Conservation (phyloP, 1,284 basidiomycete species). For the Ceratobasidium theobromae region DNA sequence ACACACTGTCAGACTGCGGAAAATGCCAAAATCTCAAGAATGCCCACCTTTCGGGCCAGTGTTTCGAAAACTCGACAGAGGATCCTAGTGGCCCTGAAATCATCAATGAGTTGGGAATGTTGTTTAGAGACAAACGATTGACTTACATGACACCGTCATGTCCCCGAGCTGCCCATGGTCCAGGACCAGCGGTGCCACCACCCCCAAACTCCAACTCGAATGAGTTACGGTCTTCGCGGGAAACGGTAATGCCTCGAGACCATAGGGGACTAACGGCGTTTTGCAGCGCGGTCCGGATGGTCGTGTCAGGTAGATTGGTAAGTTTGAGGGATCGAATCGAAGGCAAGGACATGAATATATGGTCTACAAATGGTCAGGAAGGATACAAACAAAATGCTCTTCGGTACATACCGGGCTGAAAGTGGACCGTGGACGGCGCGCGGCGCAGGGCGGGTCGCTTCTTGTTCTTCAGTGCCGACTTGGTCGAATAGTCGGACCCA, state of each 20-base stretch:
- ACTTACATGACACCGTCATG: constrained; percentile 23
- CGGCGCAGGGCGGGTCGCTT: constrained; percentile 25
- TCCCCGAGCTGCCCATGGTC: constrained; percentile 30
- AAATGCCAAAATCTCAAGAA: constrained; percentile 6
- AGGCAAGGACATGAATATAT: constrained; percentile 27
- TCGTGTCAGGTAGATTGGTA: constrained; percentile 19
- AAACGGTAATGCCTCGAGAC: constrained; percentile 24
- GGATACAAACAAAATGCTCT: neutral
- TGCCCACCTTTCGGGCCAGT: constrained; percentile 10
- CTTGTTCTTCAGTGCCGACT: constrained; percentile 27
- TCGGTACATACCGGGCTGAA: constrained; percentile 25
- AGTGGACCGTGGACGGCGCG: constrained; percentile 21
- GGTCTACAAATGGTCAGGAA: constrained; percentile 16
- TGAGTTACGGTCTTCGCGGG: constrained; percentile 23
- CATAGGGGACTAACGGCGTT: constrained; percentile 20
- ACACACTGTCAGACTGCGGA: neutral
- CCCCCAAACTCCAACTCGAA: constrained; percentile 23
- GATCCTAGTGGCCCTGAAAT: constrained; percentile 23
- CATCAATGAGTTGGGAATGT: constrained; percentile 9
- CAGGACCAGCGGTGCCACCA: constrained; percentile 14
- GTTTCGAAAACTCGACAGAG: constrained; percentile 29
- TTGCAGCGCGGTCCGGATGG: constrained; percentile 22
- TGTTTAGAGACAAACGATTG: neutral
- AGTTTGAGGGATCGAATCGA: constrained; percentile 29
- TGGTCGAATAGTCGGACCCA: constrained; percentile 27